Evolutionary conservation across 2,329 filamentous ascomycete species (phyloP), one percentile per base, ranked within the genome.

Genomic region (Cercospora sojina): DNA sequence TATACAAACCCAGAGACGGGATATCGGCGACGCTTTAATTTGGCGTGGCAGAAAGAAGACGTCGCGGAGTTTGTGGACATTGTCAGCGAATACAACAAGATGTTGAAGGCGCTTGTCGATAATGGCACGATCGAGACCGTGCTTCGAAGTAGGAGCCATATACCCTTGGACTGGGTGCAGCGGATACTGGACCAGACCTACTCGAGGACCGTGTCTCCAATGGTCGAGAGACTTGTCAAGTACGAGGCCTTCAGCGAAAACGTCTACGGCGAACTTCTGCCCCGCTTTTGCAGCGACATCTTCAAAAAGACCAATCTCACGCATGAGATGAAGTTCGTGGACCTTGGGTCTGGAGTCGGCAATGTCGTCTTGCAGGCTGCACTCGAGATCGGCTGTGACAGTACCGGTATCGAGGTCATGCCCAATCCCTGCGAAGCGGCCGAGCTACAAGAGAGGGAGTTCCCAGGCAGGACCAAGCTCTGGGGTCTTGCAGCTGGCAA

Each of bases 331-430:
- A 88, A 96, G 41, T 98, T 99, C 77, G 89, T 99, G 67, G 95
- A 99, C 76, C 85, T 99, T 13, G 95, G 95, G 58, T 98, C 94
- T 1, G 95, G 95, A 31, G 95, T 98, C 16, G 95, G 94, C 57
- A 99, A 98, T 76, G 94, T 98, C 2, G 93, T 95, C 27, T 83
- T 99, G 59, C 95, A 99, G 78, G 93, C 94, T 2, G 95, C 95
- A 0, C 85, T 99, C 20, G 92, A 99, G 78, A 88, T 94, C 61
- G 95, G 95, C 18, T 97, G 93, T 77, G 92, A 97, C 77, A 94
- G 91, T 78, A 97, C 93, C 90, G 95, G 95, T 29, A 97, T 94
- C 74, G 95, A 99, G 79, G 92, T 96, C 85, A 96, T 97, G 92
- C 86, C 90, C 65, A 96, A 95, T 68, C 92, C 93, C 1, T 93